A percentile compares a stretch with the other conserved stretches of the same genome.
Evolutionary conservation across 768 basidiomycete species (phyloP).

Genomic region (Podaxis sp.): DNA sequence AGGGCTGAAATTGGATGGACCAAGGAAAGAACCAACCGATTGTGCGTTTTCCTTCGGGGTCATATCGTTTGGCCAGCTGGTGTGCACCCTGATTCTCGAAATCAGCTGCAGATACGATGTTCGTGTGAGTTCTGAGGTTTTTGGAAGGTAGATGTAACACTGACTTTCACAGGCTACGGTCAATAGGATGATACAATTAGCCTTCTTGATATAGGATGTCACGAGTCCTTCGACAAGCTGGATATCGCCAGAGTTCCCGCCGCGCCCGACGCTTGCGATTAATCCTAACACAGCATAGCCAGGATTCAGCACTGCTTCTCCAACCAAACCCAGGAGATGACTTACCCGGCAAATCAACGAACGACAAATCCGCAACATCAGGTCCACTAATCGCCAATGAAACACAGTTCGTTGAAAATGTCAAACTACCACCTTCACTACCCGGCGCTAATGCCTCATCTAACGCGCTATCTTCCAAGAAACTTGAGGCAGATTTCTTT

Average conservation of each 20-base stretch:
- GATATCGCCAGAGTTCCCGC: constrained; percentile 52
- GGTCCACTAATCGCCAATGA: constrained; percentile 58
- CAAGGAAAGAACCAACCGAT: constrained; percentile 49
- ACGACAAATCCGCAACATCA: constrained; percentile 61
- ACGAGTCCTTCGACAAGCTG: constrained; percentile 59
- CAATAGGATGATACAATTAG: constrained; percentile 61
- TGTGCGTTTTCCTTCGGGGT: constrained; percentile 63
- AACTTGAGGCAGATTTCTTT: constrained; percentile 26
- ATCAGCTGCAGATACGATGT: constrained; percentile 47
- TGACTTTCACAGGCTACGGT: constrained; percentile 65
- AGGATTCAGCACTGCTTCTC: not conserved
- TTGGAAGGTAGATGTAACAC: constrained; percentile 15
- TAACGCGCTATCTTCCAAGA: constrained; percentile 35
- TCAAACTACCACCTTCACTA: constrained; percentile 12
- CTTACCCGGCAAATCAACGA: constrained; percentile 60
- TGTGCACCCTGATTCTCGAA: constrained; percentile 80
- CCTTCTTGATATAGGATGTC: constrained; percentile 54
- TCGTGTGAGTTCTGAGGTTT: not conserved
- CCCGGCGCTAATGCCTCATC: constrained; percentile 11
- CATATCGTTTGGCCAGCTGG: constrained; percentile 56
- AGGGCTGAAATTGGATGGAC: not conserved
- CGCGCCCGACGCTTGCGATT: constrained; percentile 5
- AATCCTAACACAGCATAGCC: not conserved
- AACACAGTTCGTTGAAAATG: constrained; percentile 57
- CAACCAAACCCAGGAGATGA: not conserved